Evolutionary conservation across 352 stramenopile genomes (phyloP), one percentile per base, ranked within the genome.

Genomic region (Thalassiosira mediterranea): DNA sequence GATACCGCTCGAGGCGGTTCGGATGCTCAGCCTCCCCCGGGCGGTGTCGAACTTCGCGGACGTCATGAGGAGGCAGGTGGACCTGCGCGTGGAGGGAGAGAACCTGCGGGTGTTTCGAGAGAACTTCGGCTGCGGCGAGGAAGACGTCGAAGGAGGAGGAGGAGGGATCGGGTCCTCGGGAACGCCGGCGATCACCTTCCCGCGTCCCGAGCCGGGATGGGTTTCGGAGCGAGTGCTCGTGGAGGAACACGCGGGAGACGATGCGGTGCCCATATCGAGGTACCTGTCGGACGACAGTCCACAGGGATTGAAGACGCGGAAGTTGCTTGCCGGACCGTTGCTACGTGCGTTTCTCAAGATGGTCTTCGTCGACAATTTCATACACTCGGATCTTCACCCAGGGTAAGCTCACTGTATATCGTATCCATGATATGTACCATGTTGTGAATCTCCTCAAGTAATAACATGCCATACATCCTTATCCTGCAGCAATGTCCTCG

Each of bases 291-390:
- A 91, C 69, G 62, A 81, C 11, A 79, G 58, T 52, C 34, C 70
- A 25, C 65, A 84, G 51, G 84, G 84, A 19, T 56, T 83, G 44
- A 62, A 81, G 19, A 68, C 69, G 37, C 67, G 70, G 29, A 88
- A 79, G 51, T 71, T 83, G 32, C 29, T 94, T 11, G 88, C 84
- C 15, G 76, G 73, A 19, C 78, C 84, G 32, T 69, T 93, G 26
- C 54, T 91, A 31, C 56, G 80, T 26, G 78, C 86, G 13, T 92
- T 94, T 76, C 79, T 95, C 8, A 91, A 93, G 38, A 98, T 98
- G 96, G 94, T 98, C 0, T 98, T 98, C 49, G 81, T 97, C 5
- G 93, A 98, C 76, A 98, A 98, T 65, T 98, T 97, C 80, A 72
- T 89, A 15, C 81, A 89, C 58, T 32, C 64, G n/a, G 82, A 89